Base-by-base conservation (phyloP, 2,329 filamentous ascomycete species). In the Penicillium hordei region DNA sequence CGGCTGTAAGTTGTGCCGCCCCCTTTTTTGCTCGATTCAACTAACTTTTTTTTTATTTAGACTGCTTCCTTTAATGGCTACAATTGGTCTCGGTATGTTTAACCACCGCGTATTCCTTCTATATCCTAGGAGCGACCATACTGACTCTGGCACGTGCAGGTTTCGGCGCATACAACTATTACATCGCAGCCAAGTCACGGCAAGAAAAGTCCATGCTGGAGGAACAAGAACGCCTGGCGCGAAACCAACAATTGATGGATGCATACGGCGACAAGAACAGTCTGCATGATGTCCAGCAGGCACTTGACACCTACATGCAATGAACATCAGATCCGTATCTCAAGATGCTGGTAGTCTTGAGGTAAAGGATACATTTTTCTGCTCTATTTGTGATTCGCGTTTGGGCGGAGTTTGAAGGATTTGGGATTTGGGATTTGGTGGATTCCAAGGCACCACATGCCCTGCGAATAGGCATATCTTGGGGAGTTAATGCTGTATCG, bases 211-310 rank as follows among this genome's bases (percentile, higher is more conserved):
- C 56, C n/a, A 45, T 60, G n/a, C 42, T 53, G 9, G 66, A 71
- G 40, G 72, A 74, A 56, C 62, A 75, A 59, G 63, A 74, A 49
- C 62, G 73, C 2, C 67, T 74, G 1, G 72, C 73, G 27, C 71
- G 66, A 51, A 77, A 78, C 53, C 68, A 68, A 46, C 65, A 71
- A 5, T 61, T 80, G n/a, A 75, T 79, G 72, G 76, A 80, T 36
- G 76, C 78, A 2, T 81, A 80, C 53, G 78, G 78, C 13, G 75
- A 76, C 52, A 75, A 78, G 60, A 72, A 71, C 13, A 78, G 72
- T 45, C 57, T 80, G 46, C 67, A 74, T 25, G 77, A 80, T 65
- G 63, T 81, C n/a, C 70, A 79, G 60, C 70, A 75, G 38, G 78
- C 78, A 17, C 68, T 80, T 65, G 70, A 78, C 34, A 68, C 75